Evolutionary conservation across 2,329 filamentous ascomycete species (phyloP).

Genomic region (Xylariaceae sp.): DNA sequence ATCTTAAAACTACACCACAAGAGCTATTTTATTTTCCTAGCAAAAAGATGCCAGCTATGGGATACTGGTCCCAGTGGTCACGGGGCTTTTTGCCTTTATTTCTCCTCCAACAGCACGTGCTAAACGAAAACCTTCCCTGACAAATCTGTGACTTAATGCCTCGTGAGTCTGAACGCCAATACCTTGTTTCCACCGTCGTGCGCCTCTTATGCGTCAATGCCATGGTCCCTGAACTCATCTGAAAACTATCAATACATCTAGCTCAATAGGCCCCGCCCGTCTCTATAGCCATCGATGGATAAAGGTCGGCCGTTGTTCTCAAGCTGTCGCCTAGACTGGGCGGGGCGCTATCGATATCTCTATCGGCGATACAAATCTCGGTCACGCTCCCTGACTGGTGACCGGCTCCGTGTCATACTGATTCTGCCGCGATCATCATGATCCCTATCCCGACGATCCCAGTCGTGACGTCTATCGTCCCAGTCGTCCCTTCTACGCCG

Average conservation of each 20-base stretch:
- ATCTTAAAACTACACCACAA: neutral
- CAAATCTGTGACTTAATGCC: slow-evolving; percentile 1
- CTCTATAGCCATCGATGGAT: neutral
- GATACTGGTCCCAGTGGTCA: neutral
- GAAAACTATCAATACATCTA: slow-evolving; percentile 7
- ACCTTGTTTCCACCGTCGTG: slow-evolving; percentile 1
- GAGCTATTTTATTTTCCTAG: neutral
- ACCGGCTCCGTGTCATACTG: slow-evolving; percentile 41
- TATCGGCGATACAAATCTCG: slow-evolving; percentile 48
- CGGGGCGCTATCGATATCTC: slow-evolving; percentile 11
- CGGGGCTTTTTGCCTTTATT: neutral
- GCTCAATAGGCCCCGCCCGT: slow-evolving; percentile 1
- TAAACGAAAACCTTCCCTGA: neutral
- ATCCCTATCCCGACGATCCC: slow-evolving; percentile 35
- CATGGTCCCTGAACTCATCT: neutral
- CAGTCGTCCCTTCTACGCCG: slow-evolving; percentile 32
- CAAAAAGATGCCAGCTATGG: neutral
- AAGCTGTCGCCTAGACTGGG: slow-evolving; percentile 6
- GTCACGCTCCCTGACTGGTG: slow-evolving; percentile 35
- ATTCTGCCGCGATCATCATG: slow-evolving; percentile 34
- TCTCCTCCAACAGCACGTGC: neutral
- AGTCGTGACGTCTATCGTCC: slow-evolving; percentile 35
- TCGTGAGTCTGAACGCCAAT: slow-evolving; percentile 9
- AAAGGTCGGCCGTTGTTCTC: neutral
- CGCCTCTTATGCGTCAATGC: slow-evolving; percentile 3